Evolutionary conservation across 2,329 filamentous ascomycete genomes (phyloP).

Genomic region (Colletotrichum lentis): DNA sequence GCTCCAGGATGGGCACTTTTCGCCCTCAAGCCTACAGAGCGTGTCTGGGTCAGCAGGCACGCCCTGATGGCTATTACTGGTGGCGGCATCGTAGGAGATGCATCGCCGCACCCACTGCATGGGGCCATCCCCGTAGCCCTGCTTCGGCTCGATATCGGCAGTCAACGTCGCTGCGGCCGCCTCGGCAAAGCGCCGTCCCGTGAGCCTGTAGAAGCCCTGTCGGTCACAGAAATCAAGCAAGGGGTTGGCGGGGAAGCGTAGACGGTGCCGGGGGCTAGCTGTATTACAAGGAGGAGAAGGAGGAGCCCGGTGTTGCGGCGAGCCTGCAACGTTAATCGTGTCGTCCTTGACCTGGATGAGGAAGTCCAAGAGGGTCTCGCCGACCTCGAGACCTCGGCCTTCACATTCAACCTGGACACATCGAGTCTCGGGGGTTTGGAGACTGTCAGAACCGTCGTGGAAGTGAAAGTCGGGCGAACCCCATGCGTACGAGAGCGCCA

Average conservation of each 20-base stretch:
- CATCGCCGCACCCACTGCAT: constrained; percentile 15
- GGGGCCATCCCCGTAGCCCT: background rate
- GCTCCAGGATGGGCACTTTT: background rate
- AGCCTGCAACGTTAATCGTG: background rate
- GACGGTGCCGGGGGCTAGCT: background rate
- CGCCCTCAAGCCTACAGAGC: background rate
- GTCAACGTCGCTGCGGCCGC: constrained; percentile 11
- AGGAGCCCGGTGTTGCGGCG: no score
- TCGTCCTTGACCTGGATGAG: constrained; percentile 10
- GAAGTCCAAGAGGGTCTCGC: constrained; percentile 21
- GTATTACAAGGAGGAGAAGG: background rate
- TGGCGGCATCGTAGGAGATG: constrained; percentile 2
- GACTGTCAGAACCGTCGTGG: background rate
- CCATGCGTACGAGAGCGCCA: constrained; percentile 30
- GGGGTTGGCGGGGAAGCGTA: background rate
- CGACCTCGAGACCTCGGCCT: background rate
- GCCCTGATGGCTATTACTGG: background rate
- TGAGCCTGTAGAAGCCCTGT: background rate
- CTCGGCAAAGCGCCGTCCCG: background rate
- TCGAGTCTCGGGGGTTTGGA: background rate
- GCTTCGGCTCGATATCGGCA: constrained; percentile 2
- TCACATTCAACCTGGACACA: constrained; percentile 8
- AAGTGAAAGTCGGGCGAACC: constrained; percentile 13
- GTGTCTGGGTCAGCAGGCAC: background rate
- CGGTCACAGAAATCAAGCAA: constrained; percentile 4